Percentiles rank a stretch among this genome's conserved stretches.
Evolutionary conservation across 1,284 basidiomycete species (phyloP).

Genomic region (Fomitiporia mediterranea): DNA sequence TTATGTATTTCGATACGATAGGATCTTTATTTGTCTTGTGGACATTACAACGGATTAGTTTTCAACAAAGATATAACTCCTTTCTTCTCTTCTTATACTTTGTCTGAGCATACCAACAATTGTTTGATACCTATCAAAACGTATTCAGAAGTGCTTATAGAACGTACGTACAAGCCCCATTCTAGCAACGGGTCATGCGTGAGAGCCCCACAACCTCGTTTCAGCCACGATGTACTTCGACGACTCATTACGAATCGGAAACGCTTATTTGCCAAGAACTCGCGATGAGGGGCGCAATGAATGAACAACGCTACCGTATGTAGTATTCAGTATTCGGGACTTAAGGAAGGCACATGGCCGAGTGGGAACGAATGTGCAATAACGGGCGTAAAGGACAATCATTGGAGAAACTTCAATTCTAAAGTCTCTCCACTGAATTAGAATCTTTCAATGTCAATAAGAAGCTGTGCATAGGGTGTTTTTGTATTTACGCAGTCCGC

Average conservation of each 20-base stretch:
- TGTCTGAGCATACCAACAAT: background rate
- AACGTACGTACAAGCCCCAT: too few relatives aligned
- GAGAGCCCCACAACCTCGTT: background rate
- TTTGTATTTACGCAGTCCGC: too few relatives aligned
- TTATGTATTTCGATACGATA: too few relatives aligned
- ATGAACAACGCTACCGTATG: background rate
- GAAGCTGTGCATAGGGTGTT: too few relatives aligned
- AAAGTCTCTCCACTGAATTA: background rate
- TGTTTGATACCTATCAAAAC: background rate
- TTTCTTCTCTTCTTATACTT: too few relatives aligned
- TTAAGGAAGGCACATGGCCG: background rate
- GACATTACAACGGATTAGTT: too few relatives aligned
- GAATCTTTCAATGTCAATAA: too few relatives aligned
- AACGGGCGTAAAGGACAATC: background rate
- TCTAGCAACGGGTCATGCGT: background rate
- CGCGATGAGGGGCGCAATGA: background rate
- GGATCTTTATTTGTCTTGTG: too few relatives aligned
- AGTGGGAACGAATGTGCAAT: background rate
- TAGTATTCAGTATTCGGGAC: conserved; percentile 1
- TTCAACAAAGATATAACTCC: too few relatives aligned
- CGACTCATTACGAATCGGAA: background rate
- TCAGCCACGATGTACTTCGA: background rate
- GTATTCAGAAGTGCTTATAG: background rate
- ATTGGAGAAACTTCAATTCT: background rate
- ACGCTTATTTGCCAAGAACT: conserved; percentile 4